Percentiles rank a stretch among this genome's conserved stretches.
These are phyloP conservation scores for Neopestalotiopsis rosae DNA, from an alignment of 2,329 filamentous ascomycete genomes.

Conservation along the genomic window DNA sequence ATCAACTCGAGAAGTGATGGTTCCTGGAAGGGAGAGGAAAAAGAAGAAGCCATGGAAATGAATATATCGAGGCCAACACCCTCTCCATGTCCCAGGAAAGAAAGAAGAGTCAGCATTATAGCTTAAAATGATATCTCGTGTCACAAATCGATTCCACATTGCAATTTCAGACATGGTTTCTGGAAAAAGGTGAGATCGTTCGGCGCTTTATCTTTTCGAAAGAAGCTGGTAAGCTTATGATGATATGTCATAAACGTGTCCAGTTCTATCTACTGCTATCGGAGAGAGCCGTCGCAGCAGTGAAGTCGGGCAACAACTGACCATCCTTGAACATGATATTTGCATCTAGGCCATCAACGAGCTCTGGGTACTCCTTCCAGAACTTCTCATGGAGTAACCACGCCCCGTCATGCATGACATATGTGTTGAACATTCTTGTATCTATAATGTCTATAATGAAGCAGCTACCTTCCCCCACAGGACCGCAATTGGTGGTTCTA, in stretches of 20 bases:
- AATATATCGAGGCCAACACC: neutral
- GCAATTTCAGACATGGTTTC: neutral
- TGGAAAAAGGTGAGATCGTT: neutral
- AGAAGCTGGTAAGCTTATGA: neutral
- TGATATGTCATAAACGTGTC: too few relatives aligned
- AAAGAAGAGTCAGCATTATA: neutral
- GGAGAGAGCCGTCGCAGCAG: too few relatives aligned
- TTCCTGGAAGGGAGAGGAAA: neutral
- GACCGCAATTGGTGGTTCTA: too few relatives aligned
- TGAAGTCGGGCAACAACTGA: too few relatives aligned
- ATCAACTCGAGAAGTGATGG: neutral
- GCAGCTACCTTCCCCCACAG: rapidly evolving
- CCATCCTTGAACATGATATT: too few relatives aligned
- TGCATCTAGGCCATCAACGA: too few relatives aligned
- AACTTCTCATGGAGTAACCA: too few relatives aligned
- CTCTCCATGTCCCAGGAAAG: neutral
- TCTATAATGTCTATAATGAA: too few relatives aligned
- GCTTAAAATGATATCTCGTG: neutral
- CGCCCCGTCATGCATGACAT: too few relatives aligned
- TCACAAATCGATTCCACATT: neutral
- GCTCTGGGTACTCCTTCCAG: too few relatives aligned
- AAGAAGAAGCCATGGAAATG: neutral
- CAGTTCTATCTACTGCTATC: too few relatives aligned
- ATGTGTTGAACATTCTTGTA: too few relatives aligned
- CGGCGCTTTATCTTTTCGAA: neutral